Percentiles rank a stretch among this genome's conserved stretches.
phyloP scores from a whole-genome alignment of 2,329 filamentous ascomycete species.

The Paecilomyces variotii region DNA sequence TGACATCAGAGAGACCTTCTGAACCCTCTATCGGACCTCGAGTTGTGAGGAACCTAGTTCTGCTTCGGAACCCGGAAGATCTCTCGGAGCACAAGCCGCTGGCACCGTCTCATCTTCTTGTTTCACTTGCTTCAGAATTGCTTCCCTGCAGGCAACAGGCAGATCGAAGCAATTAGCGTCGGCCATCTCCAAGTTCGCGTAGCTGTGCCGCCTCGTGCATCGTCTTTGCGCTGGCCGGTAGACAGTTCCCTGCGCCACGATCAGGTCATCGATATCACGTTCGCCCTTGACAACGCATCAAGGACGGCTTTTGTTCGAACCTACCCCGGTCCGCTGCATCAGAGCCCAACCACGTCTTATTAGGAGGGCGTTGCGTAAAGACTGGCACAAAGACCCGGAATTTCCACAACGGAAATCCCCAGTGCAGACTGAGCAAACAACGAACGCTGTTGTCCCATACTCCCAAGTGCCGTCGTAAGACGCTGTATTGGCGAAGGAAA shows the following conservation, averaged over 20 bases:
- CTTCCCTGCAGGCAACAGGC: conserved; percentile 8
- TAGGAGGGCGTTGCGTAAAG: conserved; percentile 19
- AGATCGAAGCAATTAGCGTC: conserved; percentile 13
- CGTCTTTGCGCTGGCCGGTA: conserved; percentile 19
- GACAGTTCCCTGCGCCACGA: conserved; percentile 18
- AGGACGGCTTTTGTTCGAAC: conserved; percentile 23
- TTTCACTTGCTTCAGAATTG: conserved; percentile 4
- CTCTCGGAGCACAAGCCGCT: conserved; percentile 10
- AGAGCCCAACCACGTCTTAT: conserved; percentile 39
- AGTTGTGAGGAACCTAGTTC: background rate
- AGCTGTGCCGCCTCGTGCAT: conserved; percentile 8
- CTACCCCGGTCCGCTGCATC: conserved; percentile 34
- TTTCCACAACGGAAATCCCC: conserved; percentile 16
- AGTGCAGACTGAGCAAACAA: conserved; percentile 11
- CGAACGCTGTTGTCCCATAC: conserved; percentile 5
- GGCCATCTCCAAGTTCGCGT: conserved; percentile 14
- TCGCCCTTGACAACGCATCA: conserved; percentile 37
- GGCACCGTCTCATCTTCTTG: conserved; percentile 22
- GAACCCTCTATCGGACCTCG: conserved; percentile 2
- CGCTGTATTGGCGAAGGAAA: conserved; percentile 10
- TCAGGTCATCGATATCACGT: conserved; percentile 15
- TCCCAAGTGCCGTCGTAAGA: conserved; percentile 1
- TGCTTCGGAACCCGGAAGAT: conserved; percentile 5
- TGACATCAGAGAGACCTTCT: conserved; percentile 17
- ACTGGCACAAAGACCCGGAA: conserved; percentile 24